A percentile compares a stretch with the other conserved stretches of the same genome.
These are phyloP conservation scores for Lepidium didymum DNA, from an alignment of 345 rosid genomes.

Conservation along the genomic window DNA sequence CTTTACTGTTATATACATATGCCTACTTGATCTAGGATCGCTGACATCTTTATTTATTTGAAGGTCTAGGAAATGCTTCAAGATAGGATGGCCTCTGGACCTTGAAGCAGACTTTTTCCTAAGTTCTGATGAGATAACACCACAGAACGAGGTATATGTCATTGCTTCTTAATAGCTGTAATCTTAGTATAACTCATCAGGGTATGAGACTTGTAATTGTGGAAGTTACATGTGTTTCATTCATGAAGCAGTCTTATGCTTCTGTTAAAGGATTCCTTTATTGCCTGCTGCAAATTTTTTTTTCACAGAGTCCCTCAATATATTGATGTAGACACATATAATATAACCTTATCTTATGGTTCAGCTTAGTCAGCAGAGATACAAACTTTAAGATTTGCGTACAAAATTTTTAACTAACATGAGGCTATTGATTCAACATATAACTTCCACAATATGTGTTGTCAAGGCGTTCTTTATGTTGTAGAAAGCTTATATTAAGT, in stretches of 20 bases:
- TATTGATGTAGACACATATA: background rate
- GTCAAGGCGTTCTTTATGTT: background rate
- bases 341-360: background rate
- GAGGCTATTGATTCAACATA: background rate
- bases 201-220: background rate
- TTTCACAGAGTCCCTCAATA: background rate
- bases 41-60: background rate
- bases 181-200: background rate
- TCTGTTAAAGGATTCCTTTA: background rate
- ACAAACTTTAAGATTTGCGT: background rate
- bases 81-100: slow-evolving; percentile 68
- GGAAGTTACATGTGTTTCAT: background rate
- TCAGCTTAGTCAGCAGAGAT: background rate
- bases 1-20: background rate
- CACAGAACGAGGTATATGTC: slow-evolving; percentile 38
- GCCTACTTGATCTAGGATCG: background rate
- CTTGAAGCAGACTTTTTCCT: slow-evolving; percentile 57
- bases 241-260: background rate
- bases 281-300: background rate
- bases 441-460: background rate
- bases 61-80: slow-evolving; percentile 73
- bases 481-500: background rate
- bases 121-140: slow-evolving; percentile 36
- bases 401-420: background rate
- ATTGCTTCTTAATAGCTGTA: background rate